phyloP scores from a whole-genome alignment of 371 early-diverging fungal genomes.

The Rhizomucor miehei region DNA sequence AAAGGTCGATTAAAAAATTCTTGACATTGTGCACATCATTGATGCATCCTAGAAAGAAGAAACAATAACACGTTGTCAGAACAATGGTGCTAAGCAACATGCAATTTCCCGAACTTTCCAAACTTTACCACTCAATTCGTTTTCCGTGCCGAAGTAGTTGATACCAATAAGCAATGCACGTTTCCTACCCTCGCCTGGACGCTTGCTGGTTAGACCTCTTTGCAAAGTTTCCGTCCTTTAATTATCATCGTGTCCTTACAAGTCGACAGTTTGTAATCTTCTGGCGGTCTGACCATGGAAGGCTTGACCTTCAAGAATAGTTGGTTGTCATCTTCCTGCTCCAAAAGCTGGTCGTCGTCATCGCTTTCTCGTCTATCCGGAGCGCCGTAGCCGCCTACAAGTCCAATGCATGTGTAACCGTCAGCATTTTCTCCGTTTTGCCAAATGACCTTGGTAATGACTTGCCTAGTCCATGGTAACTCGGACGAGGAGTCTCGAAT shows the following conservation, averaged over 20 bases:
- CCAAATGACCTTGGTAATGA: too few relatives aligned
- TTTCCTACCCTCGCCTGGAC: slow-evolving; percentile 61
- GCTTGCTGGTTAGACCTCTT: not conserved
- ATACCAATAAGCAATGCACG: slow-evolving; percentile 90
- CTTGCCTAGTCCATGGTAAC: too few relatives aligned
- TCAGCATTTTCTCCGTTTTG: not conserved
- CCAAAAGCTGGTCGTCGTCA: slow-evolving; percentile 7
- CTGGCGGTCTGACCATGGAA: slow-evolving; percentile 14
- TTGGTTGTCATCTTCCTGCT: slow-evolving; percentile 8
- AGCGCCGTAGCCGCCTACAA: not conserved
- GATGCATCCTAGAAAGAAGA: slow-evolving; percentile 69
- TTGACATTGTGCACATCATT: slow-evolving; percentile 91
- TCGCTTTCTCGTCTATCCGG: slow-evolving; percentile 2
- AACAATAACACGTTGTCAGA: not conserved
- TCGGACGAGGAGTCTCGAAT: too few relatives aligned
- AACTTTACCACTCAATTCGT: slow-evolving; percentile 58
- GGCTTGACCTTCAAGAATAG: slow-evolving; percentile 28
- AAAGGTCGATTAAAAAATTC: slow-evolving; percentile 62
- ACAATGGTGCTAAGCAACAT: not conserved
- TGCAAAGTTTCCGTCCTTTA: not conserved
- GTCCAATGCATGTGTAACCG: not conserved
- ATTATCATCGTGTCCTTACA: slow-evolving; percentile 38
- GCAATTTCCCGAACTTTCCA: not conserved
- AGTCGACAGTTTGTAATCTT: slow-evolving; percentile 64
- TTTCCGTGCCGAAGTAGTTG: slow-evolving; percentile 77